These are phyloP conservation scores for Wallacemonas sp. DNA, from an alignment of 208 protist genomes.

Conservation along the genomic window DNA sequence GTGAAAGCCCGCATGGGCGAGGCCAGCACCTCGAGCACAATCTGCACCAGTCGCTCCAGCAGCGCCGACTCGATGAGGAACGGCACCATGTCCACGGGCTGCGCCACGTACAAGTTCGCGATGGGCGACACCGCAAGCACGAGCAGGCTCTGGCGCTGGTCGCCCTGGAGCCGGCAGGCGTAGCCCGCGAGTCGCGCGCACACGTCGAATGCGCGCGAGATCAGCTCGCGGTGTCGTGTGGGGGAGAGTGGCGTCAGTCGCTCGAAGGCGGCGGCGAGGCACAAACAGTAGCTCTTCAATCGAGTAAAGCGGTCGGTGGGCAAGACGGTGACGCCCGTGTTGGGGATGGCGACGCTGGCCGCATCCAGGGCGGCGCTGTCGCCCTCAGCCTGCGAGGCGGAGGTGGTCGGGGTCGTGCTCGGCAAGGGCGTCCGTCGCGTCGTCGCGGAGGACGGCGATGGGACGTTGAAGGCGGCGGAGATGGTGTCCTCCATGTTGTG, in stretches of 20 bases:
- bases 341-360: background rate
- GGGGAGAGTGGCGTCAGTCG: constrained; percentile 8
- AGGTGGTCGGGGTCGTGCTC: no score
- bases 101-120: constrained; percentile 13
- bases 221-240: background rate
- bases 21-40: constrained; percentile 8
- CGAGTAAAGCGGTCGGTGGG: background rate
- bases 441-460: background rate
- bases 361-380: background rate
- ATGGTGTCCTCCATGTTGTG: constrained; percentile 21
- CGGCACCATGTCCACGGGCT: constrained; percentile 14
- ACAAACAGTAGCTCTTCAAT: background rate
- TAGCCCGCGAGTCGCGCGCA: constrained; percentile 4
- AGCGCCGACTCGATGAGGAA: constrained; percentile 7
- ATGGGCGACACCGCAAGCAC: constrained; percentile 11
- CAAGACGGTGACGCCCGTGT: background rate
- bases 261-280: constrained; percentile 9
- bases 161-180: constrained; percentile 7
- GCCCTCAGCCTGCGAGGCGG: no score
- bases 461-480: constrained; percentile 1
- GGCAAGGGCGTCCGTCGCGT: no score
- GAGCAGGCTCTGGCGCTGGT: constrained; percentile 6
- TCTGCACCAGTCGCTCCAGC: background rate
- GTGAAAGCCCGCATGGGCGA: background rate
- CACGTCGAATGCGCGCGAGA: background rate